phyloP scores from a whole-genome alignment of 305 asterid species.

The Solanum chacoense region DNA sequence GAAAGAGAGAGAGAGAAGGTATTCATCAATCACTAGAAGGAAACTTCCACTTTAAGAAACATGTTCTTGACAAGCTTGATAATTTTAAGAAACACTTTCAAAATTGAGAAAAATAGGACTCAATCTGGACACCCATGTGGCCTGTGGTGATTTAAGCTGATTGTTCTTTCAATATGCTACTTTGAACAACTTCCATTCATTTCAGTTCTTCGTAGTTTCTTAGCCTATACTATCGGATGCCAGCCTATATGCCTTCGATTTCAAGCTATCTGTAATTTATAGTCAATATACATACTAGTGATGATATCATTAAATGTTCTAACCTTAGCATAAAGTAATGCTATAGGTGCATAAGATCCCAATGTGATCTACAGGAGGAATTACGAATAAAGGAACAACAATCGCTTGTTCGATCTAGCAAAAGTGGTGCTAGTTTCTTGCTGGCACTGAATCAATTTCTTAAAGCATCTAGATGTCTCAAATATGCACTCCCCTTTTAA shows the following conservation, averaged over 20 bases:
- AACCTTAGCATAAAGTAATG: not conserved
- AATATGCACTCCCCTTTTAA: not conserved
- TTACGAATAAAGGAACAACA: not conserved
- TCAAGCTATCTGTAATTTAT: not conserved
- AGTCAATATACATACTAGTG: not conserved
- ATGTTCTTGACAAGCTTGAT: not conserved
- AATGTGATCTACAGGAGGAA: not conserved
- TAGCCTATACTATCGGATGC: not conserved
- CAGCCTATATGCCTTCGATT: not conserved
- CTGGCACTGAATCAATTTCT: not conserved
- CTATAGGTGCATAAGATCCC: not conserved
- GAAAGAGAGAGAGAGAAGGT: too few species aligned
- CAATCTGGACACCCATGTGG: not conserved
- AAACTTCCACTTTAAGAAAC: not conserved
- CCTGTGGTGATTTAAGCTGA: not conserved
- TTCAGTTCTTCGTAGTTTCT: not conserved
- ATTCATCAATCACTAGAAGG: too few species aligned
- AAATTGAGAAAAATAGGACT: not conserved
- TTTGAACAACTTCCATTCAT: not conserved
- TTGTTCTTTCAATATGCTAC: not conserved
- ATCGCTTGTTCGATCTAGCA: not conserved
- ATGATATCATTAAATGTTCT: not conserved
- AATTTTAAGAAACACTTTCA: not conserved
- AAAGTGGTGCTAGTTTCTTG: not conserved
- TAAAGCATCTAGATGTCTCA: not conserved